Evolutionary conservation across 2,329 filamentous ascomycete genomes (phyloP).

Genomic region (Achaetomium macrosporum): DNA sequence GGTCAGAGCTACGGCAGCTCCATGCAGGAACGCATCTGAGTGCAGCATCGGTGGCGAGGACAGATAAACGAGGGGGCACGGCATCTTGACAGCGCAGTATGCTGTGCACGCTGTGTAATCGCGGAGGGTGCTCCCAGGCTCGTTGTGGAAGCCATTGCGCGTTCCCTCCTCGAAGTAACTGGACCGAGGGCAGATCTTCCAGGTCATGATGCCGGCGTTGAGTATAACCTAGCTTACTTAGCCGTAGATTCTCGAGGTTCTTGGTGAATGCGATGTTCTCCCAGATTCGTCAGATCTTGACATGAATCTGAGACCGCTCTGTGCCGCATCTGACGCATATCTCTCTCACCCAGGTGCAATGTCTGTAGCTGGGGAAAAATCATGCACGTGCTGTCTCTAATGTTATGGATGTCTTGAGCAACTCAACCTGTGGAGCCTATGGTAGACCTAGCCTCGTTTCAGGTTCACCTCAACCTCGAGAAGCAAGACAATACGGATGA

Average conservation of each 20-base stretch:
- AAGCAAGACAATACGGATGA: slow-evolving; percentile 16
- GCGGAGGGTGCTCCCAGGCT: not conserved
- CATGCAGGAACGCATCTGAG: slow-evolving; percentile 8
- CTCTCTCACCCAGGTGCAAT: slow-evolving; percentile 8
- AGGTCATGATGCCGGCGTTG: not conserved
- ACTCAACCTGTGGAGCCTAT: not conserved
- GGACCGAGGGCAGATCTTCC: not conserved
- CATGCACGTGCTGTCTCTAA: slow-evolving; percentile 21
- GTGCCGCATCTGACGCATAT: not conserved
- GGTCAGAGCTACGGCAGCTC: not conserved
- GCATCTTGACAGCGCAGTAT: slow-evolving; percentile 23
- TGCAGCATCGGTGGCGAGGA: slow-evolving; percentile 8
- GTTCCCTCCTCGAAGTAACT: not conserved
- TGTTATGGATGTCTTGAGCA: slow-evolving; percentile 1
- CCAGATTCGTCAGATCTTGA: not conserved
- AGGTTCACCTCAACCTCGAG: not conserved
- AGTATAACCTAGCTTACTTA: too few species aligned
- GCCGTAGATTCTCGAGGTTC: not conserved
- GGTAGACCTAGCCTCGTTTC: slow-evolving; percentile 10
- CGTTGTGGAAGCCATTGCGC: too few species aligned
- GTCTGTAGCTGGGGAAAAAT: slow-evolving; percentile 11
- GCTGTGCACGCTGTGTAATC: slow-evolving; percentile 7
- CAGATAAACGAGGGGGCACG: slow-evolving; percentile 18
- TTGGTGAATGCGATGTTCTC: not conserved
- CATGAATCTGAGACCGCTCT: not conserved